Evolutionary conservation across 2,329 filamentous ascomycete species (phyloP).

Genomic region (Monosporascus sp.): DNA sequence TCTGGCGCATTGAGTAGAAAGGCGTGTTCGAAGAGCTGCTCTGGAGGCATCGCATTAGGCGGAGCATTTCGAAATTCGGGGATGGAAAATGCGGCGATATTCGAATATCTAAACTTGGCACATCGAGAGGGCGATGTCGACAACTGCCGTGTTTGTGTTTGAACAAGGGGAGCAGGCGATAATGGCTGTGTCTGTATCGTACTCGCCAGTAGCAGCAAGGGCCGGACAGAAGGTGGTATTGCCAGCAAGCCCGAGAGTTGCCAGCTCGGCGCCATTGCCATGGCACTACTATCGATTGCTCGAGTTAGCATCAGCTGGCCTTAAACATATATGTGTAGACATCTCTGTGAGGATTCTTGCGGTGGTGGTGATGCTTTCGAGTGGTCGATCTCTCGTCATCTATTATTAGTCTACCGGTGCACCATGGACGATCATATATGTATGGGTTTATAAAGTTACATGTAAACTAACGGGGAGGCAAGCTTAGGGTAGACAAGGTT

Average conservation of each 20-base stretch:
- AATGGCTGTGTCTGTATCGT: neutral
- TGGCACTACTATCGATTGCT: neutral
- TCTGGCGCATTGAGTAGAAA: constrained; percentile 14
- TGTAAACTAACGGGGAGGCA: too few relatives aligned
- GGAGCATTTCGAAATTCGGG: constrained; percentile 20
- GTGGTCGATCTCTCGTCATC: too few relatives aligned
- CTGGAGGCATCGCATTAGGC: constrained; percentile 21
- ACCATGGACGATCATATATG: too few relatives aligned
- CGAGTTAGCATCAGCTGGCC: neutral
- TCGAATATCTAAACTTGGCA: constrained; percentile 10
- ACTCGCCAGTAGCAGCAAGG: constrained; percentile 13
- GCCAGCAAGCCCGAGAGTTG: constrained; percentile 20
- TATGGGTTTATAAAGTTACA: too few relatives aligned
- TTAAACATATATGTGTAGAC: too few relatives aligned
- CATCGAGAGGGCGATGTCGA: constrained; percentile 4
- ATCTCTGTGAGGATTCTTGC: too few relatives aligned
- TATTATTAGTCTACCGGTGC: too few relatives aligned
- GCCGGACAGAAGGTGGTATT: constrained; percentile 23
- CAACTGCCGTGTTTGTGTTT: constrained; percentile 1
- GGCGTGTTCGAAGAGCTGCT: constrained; percentile 27
- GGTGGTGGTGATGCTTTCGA: too few relatives aligned
- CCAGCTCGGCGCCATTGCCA: constrained; percentile 11
- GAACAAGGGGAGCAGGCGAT: neutral
- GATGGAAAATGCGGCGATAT: constrained; percentile 23
- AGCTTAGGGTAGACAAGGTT: too few relatives aligned